phyloP scores from a whole-genome alignment of 805 yeast species.

The Candida sphagnicola region DNA sequence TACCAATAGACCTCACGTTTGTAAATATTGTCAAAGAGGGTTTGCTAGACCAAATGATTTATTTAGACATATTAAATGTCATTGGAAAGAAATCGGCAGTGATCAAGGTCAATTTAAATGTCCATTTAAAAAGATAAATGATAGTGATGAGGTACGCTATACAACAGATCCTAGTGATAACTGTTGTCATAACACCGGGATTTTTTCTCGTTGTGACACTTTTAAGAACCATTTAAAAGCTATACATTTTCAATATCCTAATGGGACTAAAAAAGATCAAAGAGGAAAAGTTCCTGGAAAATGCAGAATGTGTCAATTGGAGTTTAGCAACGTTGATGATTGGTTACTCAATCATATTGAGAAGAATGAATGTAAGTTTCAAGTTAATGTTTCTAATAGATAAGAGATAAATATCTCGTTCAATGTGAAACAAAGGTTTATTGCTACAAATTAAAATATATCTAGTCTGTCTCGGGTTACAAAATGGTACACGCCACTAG shows the following conservation, averaged over 20 bases:
- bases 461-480: no score
- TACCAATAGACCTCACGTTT: constrained; percentile 70
- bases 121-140: constrained; percentile 52
- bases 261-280: constrained; percentile 77
- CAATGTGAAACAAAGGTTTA: no score
- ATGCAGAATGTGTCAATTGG: constrained; percentile 72
- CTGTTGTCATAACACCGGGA: constrained; percentile 78
- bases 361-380: constrained; percentile 29
- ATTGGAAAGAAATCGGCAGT: constrained; percentile 70
- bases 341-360: constrained; percentile 81
- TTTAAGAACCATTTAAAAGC: constrained; percentile 89
- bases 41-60: constrained; percentile 87
- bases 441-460: no score
- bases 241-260: constrained; percentile 83
- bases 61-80: constrained; percentile 80
- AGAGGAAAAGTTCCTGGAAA: constrained; percentile 64
- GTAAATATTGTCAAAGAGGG: constrained; percentile 76
- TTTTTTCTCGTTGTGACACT: constrained; percentile 86
- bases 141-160: constrained; percentile 9
- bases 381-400: not conserved
- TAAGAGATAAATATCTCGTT: no score
- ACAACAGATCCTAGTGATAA: constrained; percentile 19
- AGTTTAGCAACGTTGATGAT: constrained; percentile 65
- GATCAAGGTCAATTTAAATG: constrained; percentile 72
- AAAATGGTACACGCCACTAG: no score